A percentile compares a stretch with the other conserved stretches of the same genome.
Evolutionary conservation across 306 rosid species (phyloP).

Genomic region (Morella rubra): DNA sequence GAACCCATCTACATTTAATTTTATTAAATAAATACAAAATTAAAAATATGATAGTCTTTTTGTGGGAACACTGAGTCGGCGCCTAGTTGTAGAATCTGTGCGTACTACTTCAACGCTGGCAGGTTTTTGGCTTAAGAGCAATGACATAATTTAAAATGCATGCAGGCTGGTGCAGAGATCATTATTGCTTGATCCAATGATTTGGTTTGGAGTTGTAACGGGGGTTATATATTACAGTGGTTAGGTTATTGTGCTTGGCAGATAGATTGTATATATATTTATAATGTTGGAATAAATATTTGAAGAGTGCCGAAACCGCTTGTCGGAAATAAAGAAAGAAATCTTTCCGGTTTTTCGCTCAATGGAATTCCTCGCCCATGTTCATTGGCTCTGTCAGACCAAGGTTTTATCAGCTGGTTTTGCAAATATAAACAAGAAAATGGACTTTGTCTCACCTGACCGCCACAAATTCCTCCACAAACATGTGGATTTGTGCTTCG

Average conservation of each 20-base stretch:
- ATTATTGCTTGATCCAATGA: slow-evolving; percentile 14
- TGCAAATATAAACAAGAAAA: slow-evolving; percentile 4
- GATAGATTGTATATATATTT: neutral
- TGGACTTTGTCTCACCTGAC: neutral
- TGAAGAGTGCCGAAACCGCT: slow-evolving; percentile 37
- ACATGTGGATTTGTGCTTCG: slow-evolving; percentile 17
- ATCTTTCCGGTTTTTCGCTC: neutral
- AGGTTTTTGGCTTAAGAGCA: slow-evolving; percentile 1
- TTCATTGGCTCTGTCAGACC: slow-evolving; percentile 33
- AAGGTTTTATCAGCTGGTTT: slow-evolving; percentile 25
- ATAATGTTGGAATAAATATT: neutral
- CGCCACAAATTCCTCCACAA: slow-evolving; percentile 2
- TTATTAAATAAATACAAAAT: neutral
- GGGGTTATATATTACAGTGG: slow-evolving; percentile 9
- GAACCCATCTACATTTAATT: neutral
- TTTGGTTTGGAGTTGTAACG: slow-evolving; percentile 1
- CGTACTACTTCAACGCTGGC: slow-evolving; percentile 16
- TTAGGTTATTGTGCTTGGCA: neutral
- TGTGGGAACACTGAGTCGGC: slow-evolving; percentile 10
- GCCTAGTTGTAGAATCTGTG: slow-evolving; percentile 21
- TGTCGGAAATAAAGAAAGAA: slow-evolving; percentile 41
- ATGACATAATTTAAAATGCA: slow-evolving; percentile 14
- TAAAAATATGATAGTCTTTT: slow-evolving; percentile 13
- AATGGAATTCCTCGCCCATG: slow-evolving; percentile 32
- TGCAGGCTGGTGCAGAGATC: neutral